Evolutionary conservation across 2,329 filamentous ascomycete species (phyloP), one percentile per base, ranked within the genome.

Genomic region (Diaporthe sp.): DNA sequence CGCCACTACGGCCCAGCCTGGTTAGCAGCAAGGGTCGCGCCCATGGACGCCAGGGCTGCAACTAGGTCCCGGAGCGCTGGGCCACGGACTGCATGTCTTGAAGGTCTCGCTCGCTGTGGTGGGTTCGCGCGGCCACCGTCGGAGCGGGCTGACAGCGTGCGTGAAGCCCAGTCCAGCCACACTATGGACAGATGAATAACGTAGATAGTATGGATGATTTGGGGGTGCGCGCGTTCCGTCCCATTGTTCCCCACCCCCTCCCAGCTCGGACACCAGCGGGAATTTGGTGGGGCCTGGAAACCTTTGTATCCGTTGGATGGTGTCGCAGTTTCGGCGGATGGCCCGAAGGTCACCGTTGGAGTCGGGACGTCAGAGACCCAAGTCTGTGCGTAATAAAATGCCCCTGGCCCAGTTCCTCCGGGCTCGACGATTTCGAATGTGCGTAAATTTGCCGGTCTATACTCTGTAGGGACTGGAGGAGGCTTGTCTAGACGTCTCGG

Each of bases 301-400:
- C 57, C 57, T 65, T 53, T 53, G 31, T 22, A 63, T 65, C 58
- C 57, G 55, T 42, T 58, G 67, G 39, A 63, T 75, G 58, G 34
- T 58, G 67, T 75, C 55, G 73, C 57, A 51, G 57, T 72, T 75
- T 75, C 49, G 73, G 73, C 61, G 57, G 44, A 61, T 71, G 67
- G 61, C 55, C 67, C 67, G 73, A 72, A 72, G 22, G 67, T 51
- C 47, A 51, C 60, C 67, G 67, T 75, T 75, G 73, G 73, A 61
- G 51, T 55, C 73, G 67, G 73, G 67, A 72, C 67, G 73, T 75
- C 51, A 79, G 77, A 79, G 74, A 76, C 77, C 77, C 20, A 67
- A 76, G 81, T 82, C 82, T 82, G 82, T 82, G 82, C 81, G 80
- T 71, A 39, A 74, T 76, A 76, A 79, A 79, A 75, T 42, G 47